Conservation (phyloP, 805 yeast genomes). For the Spathaspora passalidarum region DNA sequence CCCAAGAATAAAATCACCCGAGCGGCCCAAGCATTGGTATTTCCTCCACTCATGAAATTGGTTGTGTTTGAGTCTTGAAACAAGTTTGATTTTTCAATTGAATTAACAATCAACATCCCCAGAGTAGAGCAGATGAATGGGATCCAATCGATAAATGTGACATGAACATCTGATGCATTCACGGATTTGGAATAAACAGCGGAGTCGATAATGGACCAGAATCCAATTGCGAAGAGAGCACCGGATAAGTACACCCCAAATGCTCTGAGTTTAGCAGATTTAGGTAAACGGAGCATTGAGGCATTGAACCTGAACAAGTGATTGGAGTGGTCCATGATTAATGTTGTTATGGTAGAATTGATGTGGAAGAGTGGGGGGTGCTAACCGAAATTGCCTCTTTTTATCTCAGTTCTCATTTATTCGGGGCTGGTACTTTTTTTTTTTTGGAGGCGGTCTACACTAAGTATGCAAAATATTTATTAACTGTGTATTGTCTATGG, state of each 20-base stretch:
- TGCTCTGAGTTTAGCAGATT: slow-evolving; percentile 66
- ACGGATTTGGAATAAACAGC: slow-evolving; percentile 80
- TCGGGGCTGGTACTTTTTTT: no score
- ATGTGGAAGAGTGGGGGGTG: no score
- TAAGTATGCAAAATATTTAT: no score
- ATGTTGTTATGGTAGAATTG: no score
- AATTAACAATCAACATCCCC: slow-evolving; percentile 82
- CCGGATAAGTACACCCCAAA: slow-evolving; percentile 78
- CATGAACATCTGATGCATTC: slow-evolving; percentile 84
- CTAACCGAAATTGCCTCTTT: no score
- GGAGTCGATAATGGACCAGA: slow-evolving; percentile 88
- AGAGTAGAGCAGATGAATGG: slow-evolving; percentile 85
- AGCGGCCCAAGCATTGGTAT: slow-evolving; percentile 83
- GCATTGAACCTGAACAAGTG: slow-evolving; percentile 63
- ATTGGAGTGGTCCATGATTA: slow-evolving; percentile 9
- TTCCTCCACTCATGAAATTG: slow-evolving; percentile 38
- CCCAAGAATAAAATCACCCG: slow-evolving; percentile 88
- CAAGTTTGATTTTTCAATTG: slow-evolving; percentile 66
- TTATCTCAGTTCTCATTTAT: no score
- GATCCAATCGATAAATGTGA: slow-evolving; percentile 92
- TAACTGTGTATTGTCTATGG: background rate
- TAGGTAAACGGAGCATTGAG: slow-evolving; percentile 56
- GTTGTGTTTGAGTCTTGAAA: slow-evolving; percentile 37
- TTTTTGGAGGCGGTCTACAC: no score
- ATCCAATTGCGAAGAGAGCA: slow-evolving; percentile 75